Base-by-base conservation (phyloP, 306 rosid species). In the Quercus wislizeni region DNA sequence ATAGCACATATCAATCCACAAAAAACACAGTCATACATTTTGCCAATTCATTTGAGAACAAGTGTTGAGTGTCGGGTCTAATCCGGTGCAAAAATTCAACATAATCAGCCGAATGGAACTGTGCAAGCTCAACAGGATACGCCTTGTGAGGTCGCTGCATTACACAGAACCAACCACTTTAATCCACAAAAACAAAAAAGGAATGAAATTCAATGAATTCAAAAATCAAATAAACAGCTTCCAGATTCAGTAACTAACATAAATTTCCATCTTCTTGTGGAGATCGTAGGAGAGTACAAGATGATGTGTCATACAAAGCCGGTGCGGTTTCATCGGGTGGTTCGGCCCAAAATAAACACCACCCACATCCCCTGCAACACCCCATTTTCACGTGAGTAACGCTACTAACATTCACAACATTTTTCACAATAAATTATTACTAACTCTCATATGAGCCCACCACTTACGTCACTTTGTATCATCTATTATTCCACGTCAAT, bases 311-410 rank as follows among this genome's bases (percentile, higher is more conserved):
- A 95, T 95, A 85, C 98, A 93, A 49, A 95, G 91, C 73, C 99
- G 90, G 83, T 95, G 99, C 21, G 99, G 99, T 83, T 95, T 95
- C 99, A 95, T 95, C 2, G 99, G 99, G 85, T 95, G 99, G 81
- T 95, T 95, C 0, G 99, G 97, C 69, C 99, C 99, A 38, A 90
- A 95, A 91, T 93, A 95, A 80, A 95, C 99, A 63, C 98, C 93
- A 6, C 99, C 99, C 73, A 87, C 99, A 76, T 93, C 99, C 43
- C 99, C 99, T 95, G 97, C 85, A 88, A 89, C 61, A 73, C 62
- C 51, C 51, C 84, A 81, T 14, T 43, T 38, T 57, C 20, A 81
- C 62, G 23, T 69, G 74, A 76, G 31, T 71, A 23, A 41, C 30
- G 58, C 76, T 28, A 35, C n/a, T 0, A 54, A 1, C 21, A 23